phyloP scores from a whole-genome alignment of 805 yeast genomes.

The Kockiozyma suomiensis region DNA sequence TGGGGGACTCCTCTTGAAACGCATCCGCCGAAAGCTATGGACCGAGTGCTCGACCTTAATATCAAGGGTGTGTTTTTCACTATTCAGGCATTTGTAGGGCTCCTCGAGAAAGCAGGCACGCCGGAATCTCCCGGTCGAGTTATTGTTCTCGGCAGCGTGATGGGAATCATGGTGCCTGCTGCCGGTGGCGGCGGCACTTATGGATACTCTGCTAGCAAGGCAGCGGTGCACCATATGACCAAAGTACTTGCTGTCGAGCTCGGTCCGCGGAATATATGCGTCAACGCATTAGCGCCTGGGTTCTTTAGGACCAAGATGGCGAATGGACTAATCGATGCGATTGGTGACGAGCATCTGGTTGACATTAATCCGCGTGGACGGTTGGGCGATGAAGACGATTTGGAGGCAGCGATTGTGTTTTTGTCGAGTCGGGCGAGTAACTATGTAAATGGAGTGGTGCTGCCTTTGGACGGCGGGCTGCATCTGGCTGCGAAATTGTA shows the following conservation, averaged over 20 bases:
- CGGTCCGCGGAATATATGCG: constrained; percentile 68
- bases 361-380: constrained; percentile 62
- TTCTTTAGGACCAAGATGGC: constrained; percentile 78
- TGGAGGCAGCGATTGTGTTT: constrained; percentile 58
- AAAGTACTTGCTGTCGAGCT: constrained; percentile 64
- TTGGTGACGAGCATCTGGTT: constrained; percentile 54
- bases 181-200: constrained; percentile 57
- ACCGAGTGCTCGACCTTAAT: constrained; percentile 64
- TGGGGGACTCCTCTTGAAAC: constrained; percentile 70
- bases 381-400: constrained; percentile 63
- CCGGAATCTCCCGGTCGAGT: constrained; percentile 64
- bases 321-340: constrained; percentile 57
- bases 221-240: constrained; percentile 71
- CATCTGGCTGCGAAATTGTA: constrained; percentile 46
- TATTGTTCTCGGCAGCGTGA: constrained; percentile 66
- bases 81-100: constrained; percentile 63
- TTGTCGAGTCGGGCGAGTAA: constrained; percentile 59
- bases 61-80: constrained; percentile 68
- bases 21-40: constrained; percentile 64
- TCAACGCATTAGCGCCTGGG: constrained; percentile 74
- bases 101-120: constrained; percentile 56
- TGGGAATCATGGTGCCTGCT: constrained; percentile 46
- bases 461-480: constrained; percentile 74
- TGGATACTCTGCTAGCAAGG: constrained; percentile 74
- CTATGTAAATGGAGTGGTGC: constrained; percentile 66